Percentiles rank a stretch among this genome's conserved stretches.
These are phyloP conservation scores for Anastatica hierochuntica DNA, from an alignment of 345 rosid genomes.

Conservation along the genomic window DNA sequence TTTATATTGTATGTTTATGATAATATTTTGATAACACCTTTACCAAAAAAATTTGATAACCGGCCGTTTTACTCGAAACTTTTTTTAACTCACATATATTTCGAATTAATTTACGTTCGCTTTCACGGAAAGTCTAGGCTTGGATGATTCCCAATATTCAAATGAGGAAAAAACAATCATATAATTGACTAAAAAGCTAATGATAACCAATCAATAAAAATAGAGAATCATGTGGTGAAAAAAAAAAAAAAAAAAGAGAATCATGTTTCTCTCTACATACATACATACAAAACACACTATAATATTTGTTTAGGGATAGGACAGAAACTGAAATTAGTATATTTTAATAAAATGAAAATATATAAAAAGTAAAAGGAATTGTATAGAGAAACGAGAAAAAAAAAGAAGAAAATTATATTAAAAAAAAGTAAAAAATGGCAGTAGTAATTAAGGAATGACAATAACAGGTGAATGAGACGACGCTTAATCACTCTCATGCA, in stretches of 20 bases:
- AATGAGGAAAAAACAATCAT: conserved; percentile 20
- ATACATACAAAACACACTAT: not conserved
- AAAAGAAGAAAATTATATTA: no score
- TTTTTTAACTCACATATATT: no score
- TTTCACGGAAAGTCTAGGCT: conserved; percentile 25
- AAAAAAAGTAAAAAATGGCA: no score
- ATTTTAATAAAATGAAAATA: not conserved
- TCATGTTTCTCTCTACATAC: conserved; percentile 17
- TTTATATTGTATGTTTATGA: no score
- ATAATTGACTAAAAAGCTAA: conserved; percentile 27
- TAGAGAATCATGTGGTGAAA: no score
- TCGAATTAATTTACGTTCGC: conserved; percentile 11
- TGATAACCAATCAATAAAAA: conserved; percentile 27
- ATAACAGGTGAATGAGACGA: conserved; percentile 81
- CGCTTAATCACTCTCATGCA: conserved; percentile 84
- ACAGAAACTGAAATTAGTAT: not conserved
- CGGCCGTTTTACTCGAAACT: no score
- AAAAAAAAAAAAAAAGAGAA: no score
- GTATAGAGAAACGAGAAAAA: conserved; percentile 19
- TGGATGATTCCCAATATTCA: conserved; percentile 20
- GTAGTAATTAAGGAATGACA: conserved; percentile 58
- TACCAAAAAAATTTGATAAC: no score
- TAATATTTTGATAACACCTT: no score
- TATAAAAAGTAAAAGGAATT: conserved; percentile 3
- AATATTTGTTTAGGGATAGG: not conserved